Evolutionary conservation across 2,329 filamentous ascomycete genomes (phyloP), one percentile per base, ranked within the genome.

Genomic region (Septoria linicola): DNA sequence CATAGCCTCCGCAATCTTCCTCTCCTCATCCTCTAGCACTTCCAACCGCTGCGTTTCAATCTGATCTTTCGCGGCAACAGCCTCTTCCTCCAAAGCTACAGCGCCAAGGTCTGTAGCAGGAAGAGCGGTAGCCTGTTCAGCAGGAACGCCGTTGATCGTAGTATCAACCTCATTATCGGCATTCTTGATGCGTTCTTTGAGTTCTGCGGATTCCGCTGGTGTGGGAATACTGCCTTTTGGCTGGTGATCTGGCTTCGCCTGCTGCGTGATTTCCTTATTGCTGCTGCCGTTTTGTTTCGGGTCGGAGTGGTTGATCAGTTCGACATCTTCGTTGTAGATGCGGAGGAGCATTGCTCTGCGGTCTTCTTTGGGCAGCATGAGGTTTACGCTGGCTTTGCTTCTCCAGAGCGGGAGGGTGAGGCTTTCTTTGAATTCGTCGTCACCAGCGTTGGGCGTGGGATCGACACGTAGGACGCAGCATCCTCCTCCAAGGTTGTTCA

Each of bases 291-390:
- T 53, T 36, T 60, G 54, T 31, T 55, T 56, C 3, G 60, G 60
- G 23, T 67, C 65, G 19, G 55, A 60, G 60, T 80, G 80, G 68
- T 93, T 95, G 57, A 95, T 80, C 41, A 96, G 78, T 3, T 89
- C 89, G 0, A 88, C 86, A 21, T 86, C 86, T 62, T 97, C 92
- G 67, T 96, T 95, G 74, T 86, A 99, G 54, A 99, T 78, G 17
- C 93, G 80, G 58, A 97, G 77, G 61, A 97, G 75, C 89, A 97
- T 95, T 1, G 93, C 93, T 19, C 71, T 85, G 13, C 93, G 83
- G 60, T 99, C 93, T 70, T 99, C 93, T 76, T 99, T 99, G 42
- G 93, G 92, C 66, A 99, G 78, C 93, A 99, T 99, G 47, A 99
- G 81, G 70, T 99, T 99, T 53, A 97, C 78, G 16, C 87, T 92